A percentile compares a stretch with the other conserved stretches of the same genome.
Evolutionary conservation across 179 eudicot species (phyloP).

Genomic region (Heliamphora ciliata): DNA sequence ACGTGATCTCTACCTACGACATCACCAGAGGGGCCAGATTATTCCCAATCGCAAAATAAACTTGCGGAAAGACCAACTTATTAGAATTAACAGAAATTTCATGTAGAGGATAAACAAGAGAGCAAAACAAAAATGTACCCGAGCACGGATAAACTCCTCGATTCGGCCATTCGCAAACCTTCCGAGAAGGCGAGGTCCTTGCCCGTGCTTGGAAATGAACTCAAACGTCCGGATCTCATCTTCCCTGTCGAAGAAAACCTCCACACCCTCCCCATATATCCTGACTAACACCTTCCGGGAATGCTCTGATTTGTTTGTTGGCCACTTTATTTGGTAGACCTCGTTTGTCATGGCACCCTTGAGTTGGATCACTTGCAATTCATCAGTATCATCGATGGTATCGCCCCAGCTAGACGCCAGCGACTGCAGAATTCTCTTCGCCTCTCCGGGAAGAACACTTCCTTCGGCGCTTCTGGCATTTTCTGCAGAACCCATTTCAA

Average conservation of each 20-base stretch:
- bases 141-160: conserved; percentile 88
- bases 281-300: conserved; percentile 70
- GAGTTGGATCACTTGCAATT: conserved; percentile 52
- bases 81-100: neutral
- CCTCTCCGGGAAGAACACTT: conserved; percentile 46
- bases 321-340: conserved; percentile 88
- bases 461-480: neutral
- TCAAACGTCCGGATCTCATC: conserved; percentile 80
- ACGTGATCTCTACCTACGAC: neutral
- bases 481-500: conserved; percentile 18
- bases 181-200: conserved; percentile 70
- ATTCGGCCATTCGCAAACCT: conserved; percentile 67
- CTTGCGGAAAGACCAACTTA: neutral
- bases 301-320: conserved; percentile 31
- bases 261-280: conserved; percentile 83
- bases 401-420: conserved; percentile 67
- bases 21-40: neutral
- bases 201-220: conserved; percentile 70
- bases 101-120: neutral
- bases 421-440: conserved; percentile 43
- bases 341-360: conserved; percentile 94
- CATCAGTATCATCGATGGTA: conserved; percentile 37
- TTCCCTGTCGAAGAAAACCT: conserved; percentile 62
- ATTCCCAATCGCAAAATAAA: neutral
- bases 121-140: conserved; percentile 36